Base-by-base conservation (phyloP, 805 yeast genomes). In the Ogataea pilisensis region DNA sequence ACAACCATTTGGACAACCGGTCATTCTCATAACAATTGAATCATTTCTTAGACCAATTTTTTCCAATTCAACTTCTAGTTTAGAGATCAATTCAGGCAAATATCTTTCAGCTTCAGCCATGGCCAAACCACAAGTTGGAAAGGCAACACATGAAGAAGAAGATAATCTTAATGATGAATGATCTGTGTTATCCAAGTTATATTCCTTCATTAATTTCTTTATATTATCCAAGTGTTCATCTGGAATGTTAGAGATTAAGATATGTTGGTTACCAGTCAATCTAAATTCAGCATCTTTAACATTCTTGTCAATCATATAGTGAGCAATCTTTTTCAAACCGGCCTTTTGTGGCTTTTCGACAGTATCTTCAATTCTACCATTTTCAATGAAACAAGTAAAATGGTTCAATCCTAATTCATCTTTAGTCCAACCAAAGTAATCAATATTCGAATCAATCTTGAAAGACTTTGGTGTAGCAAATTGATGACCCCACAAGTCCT, bases 1-100 rank as follows among this genome's bases (percentile, higher is more conserved):
- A 72, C 98, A 91, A 52, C 98, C 98, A 64, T 91, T 91, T 41
- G 97, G 97, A 75, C 98, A 91, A 42, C 98, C 98, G 24, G 97
- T 91, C 97, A 91, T 90, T 71, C 98, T 80, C 95, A 91, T 85
- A 19, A 89, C 95, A 51, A 91, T 76, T 7, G 95, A 82, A 65
- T 91, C 98, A 56, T 89, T 96, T 60, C 95, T 84, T 54, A 91
- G 75, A 8, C 98, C 98, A 50, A 81, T 80, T 58, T 89, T 95
- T 66, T 91, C 97, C 43, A 91, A 71, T 17, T 88, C 80, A n/a
- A 70, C 76, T 65, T 91, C 98, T 45, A 91, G 68, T 66, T 89
- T 87, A 48, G 82, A 64, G 51, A 91, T 77, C 54, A 91, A 73
- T 37, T 73, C 82, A 8, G 98, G 98, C 55, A 91, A 72, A 61